These are phyloP conservation scores for Metschnikowia continentalis DNA, from an alignment of 805 yeast genomes.

Conservation along the genomic window DNA sequence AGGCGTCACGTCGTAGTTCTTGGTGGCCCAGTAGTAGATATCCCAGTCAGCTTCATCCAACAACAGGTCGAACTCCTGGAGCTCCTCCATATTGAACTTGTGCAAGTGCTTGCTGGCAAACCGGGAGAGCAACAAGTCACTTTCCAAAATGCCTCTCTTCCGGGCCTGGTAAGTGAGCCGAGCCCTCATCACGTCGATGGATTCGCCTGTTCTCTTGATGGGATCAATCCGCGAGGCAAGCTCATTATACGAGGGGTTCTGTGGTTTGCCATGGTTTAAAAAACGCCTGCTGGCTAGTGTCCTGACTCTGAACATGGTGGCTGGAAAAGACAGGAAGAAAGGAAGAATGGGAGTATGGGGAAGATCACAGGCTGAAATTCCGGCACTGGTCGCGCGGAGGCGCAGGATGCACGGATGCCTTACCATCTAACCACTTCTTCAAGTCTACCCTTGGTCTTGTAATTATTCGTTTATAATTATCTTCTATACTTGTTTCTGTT, in stretches of 20 bases:
- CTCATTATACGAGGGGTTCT: slow-evolving; percentile 36
- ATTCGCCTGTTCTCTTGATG: slow-evolving; percentile 68
- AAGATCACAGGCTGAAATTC: not conserved
- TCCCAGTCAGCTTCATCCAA: slow-evolving; percentile 99
- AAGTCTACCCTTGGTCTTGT: too few species aligned
- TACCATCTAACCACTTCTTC: too few species aligned
- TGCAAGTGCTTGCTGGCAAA: slow-evolving; percentile 76
- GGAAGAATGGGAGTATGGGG: not conserved
- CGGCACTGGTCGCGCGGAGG: not conserved
- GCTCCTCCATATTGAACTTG: slow-evolving; percentile 54
- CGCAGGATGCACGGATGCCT: slow-evolving; percentile 2
- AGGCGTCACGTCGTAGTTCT: slow-evolving; percentile 74
- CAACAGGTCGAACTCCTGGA: slow-evolving; percentile 80
- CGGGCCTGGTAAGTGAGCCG: slow-evolving; percentile 86
- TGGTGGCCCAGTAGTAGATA: slow-evolving; percentile 95
- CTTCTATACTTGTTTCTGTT: too few species aligned
- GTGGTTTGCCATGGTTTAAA: slow-evolving; percentile 40
- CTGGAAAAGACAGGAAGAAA: not conserved
- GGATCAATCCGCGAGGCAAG: slow-evolving; percentile 71
- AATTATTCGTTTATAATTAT: too few species aligned
- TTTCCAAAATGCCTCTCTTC: slow-evolving; percentile 91
- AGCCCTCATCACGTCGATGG: slow-evolving; percentile 73
- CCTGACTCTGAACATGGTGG: not conserved
- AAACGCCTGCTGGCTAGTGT: slow-evolving; percentile 8
- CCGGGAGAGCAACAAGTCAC: slow-evolving; percentile 78